Conservation (phyloP, 805 yeast genomes). For the Ogataea salicorniae region DNA sequence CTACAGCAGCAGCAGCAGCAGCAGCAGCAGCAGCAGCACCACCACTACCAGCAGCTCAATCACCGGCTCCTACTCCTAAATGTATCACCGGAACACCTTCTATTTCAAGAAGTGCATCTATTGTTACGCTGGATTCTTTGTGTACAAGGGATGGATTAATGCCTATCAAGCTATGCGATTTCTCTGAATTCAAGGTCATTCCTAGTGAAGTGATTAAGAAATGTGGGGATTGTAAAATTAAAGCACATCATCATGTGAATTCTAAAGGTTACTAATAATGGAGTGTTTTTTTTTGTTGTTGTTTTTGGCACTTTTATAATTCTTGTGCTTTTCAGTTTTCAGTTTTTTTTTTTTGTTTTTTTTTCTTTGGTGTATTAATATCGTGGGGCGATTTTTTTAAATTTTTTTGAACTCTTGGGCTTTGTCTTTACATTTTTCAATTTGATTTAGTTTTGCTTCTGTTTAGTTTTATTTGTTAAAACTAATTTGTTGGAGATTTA, state of each 20-base stretch:
- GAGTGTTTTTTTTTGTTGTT: background rate
- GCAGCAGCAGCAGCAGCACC: too few relatives aligned
- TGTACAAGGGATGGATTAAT: constrained; percentile 21
- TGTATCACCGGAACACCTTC: too few relatives aligned
- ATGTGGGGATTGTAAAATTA: constrained; percentile 17
- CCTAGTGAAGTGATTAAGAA: constrained; percentile 22
- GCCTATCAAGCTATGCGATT: constrained; percentile 18
- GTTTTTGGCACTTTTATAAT: background rate
- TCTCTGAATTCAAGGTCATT: constrained; percentile 19
- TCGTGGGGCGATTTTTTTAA: background rate
- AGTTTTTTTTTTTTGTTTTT: background rate
- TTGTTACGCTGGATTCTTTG: constrained; percentile 15
- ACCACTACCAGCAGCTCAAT: too few relatives aligned
- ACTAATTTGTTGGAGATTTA: background rate
- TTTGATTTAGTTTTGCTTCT: background rate
- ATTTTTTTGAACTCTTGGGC: background rate
- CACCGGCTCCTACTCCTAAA: too few relatives aligned
- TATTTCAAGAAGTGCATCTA: constrained; percentile 4
- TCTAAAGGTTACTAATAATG: background rate
- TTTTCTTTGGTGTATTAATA: too few relatives aligned
- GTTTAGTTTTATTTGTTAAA: background rate
- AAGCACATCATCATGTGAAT: constrained; percentile 13
- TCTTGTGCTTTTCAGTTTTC: background rate
- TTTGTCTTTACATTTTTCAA: background rate
- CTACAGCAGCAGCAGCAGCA: constrained; percentile 2